These are phyloP conservation scores for Tephrocybe sp. DNA, from an alignment of 768 basidiomycete species.

Conservation along the genomic window DNA sequence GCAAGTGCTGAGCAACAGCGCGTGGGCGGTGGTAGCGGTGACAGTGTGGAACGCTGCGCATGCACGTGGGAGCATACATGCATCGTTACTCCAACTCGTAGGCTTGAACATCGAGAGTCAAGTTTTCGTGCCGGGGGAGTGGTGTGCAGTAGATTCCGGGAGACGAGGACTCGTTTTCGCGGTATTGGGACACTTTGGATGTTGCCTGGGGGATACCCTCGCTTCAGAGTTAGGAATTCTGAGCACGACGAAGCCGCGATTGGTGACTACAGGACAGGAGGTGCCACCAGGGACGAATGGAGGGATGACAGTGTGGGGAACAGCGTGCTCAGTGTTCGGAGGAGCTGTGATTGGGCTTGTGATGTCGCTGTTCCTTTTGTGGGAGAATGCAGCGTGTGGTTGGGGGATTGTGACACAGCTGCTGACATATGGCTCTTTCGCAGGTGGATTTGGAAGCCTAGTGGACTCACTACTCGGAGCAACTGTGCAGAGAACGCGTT, in stretches of 20 bases:
- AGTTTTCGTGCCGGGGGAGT: constrained; percentile 39
- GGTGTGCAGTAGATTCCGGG: constrained; percentile 63
- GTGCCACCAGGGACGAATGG: constrained; percentile 94
- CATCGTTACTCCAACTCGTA: constrained; percentile 21
- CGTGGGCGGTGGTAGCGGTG: constrained; percentile 58
- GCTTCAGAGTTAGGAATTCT: constrained; percentile 94
- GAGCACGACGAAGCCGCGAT: constrained; percentile 61
- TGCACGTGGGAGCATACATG: constrained; percentile 41
- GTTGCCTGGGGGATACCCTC: constrained; percentile 89
- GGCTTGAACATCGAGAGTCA: constrained; percentile 25
- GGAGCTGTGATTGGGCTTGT: constrained; percentile 71
- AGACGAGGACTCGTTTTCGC: constrained; percentile 65
- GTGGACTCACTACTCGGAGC: constrained; percentile 90
- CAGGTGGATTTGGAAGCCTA: constrained; percentile 79
- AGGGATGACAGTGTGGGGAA: constrained; percentile 75
- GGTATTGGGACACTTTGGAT: constrained; percentile 82
- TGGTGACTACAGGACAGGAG: constrained; percentile 73
- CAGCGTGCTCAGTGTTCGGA: constrained; percentile 69
- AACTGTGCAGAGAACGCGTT: constrained; percentile 80
- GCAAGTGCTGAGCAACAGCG: constrained; percentile 85
- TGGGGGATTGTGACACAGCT: constrained; percentile 42
- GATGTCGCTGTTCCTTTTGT: constrained; percentile 52
- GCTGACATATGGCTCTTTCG: constrained; percentile 58
- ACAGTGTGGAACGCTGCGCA: constrained; percentile 66
- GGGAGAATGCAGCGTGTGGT: constrained; percentile 64